Conservation (phyloP, 2,329 filamentous ascomycete genomes). For the Phaeosphaeriaceae sp. region DNA sequence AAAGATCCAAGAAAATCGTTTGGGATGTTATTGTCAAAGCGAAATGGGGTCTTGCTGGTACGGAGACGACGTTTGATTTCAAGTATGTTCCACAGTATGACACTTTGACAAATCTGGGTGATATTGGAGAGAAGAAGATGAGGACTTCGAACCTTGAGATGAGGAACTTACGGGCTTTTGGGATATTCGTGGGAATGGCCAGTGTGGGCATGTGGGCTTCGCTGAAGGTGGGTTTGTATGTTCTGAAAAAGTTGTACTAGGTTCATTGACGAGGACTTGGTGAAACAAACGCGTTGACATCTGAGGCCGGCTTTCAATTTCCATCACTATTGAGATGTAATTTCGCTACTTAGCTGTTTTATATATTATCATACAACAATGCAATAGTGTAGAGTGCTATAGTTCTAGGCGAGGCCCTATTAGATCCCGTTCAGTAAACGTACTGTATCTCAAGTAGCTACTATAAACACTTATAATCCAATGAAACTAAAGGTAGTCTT, state of each 20-base stretch:
- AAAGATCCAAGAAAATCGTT: constrained; percentile 58
- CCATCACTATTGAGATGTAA: too few relatives aligned
- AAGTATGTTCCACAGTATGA: constrained; percentile 69
- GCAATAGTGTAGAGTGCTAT: too few relatives aligned
- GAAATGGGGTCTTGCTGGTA: constrained; percentile 66
- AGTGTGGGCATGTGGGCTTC: constrained; percentile 31
- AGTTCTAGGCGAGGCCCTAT: too few relatives aligned
- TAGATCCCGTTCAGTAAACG: too few relatives aligned
- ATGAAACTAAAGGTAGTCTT: too few relatives aligned
- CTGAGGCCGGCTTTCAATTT: not conserved
- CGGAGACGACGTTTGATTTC: constrained; percentile 70
- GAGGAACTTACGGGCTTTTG: constrained; percentile 56
- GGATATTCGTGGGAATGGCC: constrained; percentile 46
- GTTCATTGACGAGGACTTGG: not conserved
- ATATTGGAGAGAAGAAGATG: constrained; percentile 49
- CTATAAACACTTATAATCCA: too few relatives aligned
- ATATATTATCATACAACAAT: too few relatives aligned
- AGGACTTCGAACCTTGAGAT: constrained; percentile 51
- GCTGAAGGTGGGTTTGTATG: constrained; percentile 31
- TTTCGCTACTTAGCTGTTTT: too few relatives aligned
- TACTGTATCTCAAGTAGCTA: too few relatives aligned
- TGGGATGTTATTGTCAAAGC: constrained; percentile 68
- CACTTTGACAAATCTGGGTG: constrained; percentile 57
- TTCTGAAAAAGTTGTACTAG: constrained; percentile 29
- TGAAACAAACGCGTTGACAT: too few relatives aligned